These are phyloP conservation scores for Rhodamnia argentea DNA, from an alignment of 345 rosid species.

Conservation along the genomic window DNA sequence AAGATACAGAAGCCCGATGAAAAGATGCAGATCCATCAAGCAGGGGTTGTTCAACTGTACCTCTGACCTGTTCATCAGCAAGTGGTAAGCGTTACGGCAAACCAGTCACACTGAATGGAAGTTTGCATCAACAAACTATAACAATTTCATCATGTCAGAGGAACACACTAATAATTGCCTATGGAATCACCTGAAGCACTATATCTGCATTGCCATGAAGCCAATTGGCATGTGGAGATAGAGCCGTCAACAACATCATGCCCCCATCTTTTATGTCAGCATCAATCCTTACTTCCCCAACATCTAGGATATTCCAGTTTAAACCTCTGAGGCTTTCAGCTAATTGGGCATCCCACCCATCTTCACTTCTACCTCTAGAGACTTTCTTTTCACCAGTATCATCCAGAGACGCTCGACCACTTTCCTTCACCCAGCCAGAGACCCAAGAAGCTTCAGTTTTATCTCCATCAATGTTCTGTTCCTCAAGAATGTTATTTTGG, in stretches of 20 bases:
- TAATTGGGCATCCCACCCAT: slow-evolving; percentile 74
- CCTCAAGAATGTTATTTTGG: slow-evolving; percentile 46
- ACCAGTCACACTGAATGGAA: neutral
- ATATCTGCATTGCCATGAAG: slow-evolving; percentile 92
- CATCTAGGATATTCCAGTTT: slow-evolving; percentile 86
- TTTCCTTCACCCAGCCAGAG: slow-evolving; percentile 76
- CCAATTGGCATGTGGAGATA: slow-evolving; percentile 89
- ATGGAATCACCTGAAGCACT: slow-evolving; percentile 61
- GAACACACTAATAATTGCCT: neutral
- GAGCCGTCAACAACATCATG: slow-evolving; percentile 88
- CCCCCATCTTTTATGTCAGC: slow-evolving; percentile 98
- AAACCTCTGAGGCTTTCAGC: slow-evolving; percentile 86
- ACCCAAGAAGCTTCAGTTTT: slow-evolving; percentile 38
- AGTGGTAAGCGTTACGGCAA: neutral
- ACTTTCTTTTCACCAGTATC: slow-evolving; percentile 45
- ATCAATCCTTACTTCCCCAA: slow-evolving; percentile 88
- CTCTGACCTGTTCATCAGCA: slow-evolving; percentile 51
- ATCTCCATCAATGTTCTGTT: slow-evolving; percentile 53
- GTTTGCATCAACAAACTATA: neutral
- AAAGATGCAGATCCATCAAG: slow-evolving; percentile 89
- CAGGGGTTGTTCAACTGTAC: slow-evolving; percentile 91
- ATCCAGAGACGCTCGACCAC: slow-evolving; percentile 36
- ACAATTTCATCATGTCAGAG: neutral
- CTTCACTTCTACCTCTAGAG: slow-evolving; percentile 71
- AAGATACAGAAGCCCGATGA: slow-evolving; percentile 80